These are phyloP conservation scores for Entrophospora sp. DNA, from an alignment of 192 early-diverging fungal species.

Conservation along the genomic window DNA sequence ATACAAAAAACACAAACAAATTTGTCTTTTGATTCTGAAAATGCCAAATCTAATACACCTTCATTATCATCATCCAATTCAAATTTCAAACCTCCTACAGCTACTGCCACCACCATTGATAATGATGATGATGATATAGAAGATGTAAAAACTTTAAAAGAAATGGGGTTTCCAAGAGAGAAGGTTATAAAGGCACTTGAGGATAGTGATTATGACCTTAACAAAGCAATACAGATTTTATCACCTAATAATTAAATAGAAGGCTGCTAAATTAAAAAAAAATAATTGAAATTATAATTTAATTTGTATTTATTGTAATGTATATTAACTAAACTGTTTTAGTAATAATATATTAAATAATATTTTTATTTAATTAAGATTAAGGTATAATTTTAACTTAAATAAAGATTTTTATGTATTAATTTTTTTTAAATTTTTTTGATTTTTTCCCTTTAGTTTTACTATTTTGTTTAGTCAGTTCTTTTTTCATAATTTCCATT, in stretches of 20 bases:
- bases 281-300: no score
- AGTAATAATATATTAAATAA: no score
- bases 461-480: constrained; percentile 27
- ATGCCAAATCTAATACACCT: not conserved
- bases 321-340: no score
- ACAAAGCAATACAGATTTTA: no score
- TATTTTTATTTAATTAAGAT: no score
- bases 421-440: constrained; percentile 1
- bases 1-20: not conserved
- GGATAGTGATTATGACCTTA: constrained; percentile 61
- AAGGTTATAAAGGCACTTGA: constrained; percentile 59
- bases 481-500: constrained; percentile 36
- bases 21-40: not conserved
- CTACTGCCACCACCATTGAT: not conserved
- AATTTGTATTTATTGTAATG: no score
- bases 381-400: not conserved
- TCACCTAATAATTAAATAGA: no score
- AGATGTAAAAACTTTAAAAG: constrained; percentile 38
- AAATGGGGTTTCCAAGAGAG: constrained; percentile 62
- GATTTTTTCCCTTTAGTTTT: not conserved
- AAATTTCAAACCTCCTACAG: no score
- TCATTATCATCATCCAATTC: not conserved
- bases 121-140: not conserved
- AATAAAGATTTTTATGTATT: not conserved
- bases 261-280: no score